These are phyloP conservation scores for Yarrowia sp. DNA, from an alignment of 805 yeast genomes.

Conservation along the genomic window DNA sequence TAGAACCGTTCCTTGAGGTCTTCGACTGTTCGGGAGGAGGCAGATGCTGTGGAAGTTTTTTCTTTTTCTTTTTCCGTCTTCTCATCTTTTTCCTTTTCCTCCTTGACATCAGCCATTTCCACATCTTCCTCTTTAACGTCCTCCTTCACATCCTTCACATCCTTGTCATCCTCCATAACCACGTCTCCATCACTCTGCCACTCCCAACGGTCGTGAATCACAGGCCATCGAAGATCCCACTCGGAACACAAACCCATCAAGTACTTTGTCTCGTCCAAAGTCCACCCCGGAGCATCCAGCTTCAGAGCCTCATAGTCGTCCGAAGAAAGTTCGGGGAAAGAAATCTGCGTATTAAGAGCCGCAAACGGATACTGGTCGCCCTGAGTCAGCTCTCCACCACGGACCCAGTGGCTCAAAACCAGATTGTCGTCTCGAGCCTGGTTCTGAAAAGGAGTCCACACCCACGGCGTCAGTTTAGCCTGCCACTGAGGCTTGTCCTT, in stretches of 20 bases:
- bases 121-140: background rate
- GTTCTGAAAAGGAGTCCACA: slow-evolving; percentile 57
- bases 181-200: slow-evolving; percentile 29
- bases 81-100: slow-evolving; percentile 12
- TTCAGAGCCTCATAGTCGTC: slow-evolving; percentile 54
- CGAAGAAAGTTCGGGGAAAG: slow-evolving; percentile 63
- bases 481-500: slow-evolving; percentile 61
- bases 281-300: slow-evolving; percentile 51
- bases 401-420: slow-evolving; percentile 78
- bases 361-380: slow-evolving; percentile 58
- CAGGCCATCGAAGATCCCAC: slow-evolving; percentile 67
- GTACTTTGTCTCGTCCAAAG: slow-evolving; percentile 70
- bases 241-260: slow-evolving; percentile 60
- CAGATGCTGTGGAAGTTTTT: background rate
- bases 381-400: slow-evolving; percentile 49
- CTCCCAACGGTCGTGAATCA: slow-evolving; percentile 59
- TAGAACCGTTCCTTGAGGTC: slow-evolving; percentile 84
- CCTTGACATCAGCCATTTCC: background rate
- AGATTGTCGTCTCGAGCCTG: slow-evolving; percentile 50
- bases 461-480: slow-evolving; percentile 80
- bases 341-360: slow-evolving; percentile 64
- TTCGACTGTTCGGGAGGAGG: slow-evolving; percentile 52
- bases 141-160: background rate
- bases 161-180: background rate
- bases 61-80: background rate